Conservation (phyloP, 495 filamentous ascomycete species). For the Talaromyces stipitatus region DNA sequence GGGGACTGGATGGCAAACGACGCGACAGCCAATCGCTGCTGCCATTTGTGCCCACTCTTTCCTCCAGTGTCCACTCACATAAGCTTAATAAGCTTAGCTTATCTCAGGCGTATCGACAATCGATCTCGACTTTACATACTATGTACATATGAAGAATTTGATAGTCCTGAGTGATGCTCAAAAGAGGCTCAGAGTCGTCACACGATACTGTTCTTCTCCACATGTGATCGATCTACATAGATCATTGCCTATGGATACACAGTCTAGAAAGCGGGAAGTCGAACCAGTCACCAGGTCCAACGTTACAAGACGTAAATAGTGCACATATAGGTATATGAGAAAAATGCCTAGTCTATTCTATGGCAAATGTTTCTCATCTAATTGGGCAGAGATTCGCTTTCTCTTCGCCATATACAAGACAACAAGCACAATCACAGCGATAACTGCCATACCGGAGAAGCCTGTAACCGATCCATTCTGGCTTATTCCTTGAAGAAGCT, state of each 20-base stretch:
- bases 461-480: background rate
- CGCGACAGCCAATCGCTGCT: background rate
- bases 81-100: background rate
- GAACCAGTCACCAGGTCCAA: background rate
- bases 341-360: background rate
- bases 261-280: background rate
- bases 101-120: background rate
- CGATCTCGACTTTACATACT: no score
- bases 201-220: background rate
- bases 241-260: background rate
- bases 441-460: background rate
- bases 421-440: background rate
- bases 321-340: background rate
- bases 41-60: background rate
- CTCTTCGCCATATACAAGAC: conserved; percentile 5
- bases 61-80: background rate
- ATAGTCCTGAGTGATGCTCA: background rate
- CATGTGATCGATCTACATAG: background rate
- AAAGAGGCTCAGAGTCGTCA: background rate
- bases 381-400: conserved; percentile 6
- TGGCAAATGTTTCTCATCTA: conserved; percentile 10
- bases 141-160: background rate
- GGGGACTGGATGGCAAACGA: background rate
- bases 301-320: background rate
- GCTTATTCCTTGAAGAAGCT: conserved; percentile 1